phyloP scores from a whole-genome alignment of 768 basidiomycete genomes.

The Agaricus sinodeliciosus region DNA sequence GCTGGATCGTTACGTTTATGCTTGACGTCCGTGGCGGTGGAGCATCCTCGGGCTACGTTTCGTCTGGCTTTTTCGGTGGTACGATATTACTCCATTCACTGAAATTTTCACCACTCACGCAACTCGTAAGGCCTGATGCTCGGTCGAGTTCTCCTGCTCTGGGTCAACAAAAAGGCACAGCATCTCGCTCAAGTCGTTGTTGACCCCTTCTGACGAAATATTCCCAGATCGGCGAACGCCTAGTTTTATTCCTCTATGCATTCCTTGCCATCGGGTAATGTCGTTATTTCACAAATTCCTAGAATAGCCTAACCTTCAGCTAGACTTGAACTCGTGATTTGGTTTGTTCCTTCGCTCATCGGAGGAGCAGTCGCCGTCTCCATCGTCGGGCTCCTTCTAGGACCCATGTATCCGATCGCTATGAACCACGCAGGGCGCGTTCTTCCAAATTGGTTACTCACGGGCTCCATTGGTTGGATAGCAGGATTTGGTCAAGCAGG shows the following conservation, averaged over 20 bases:
- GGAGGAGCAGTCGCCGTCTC: slow-evolving; percentile 60
- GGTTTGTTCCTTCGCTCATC: slow-evolving; percentile 62
- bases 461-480: slow-evolving; percentile 61
- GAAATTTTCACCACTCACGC: not conserved
- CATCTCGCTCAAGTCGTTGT: not conserved
- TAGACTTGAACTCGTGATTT: slow-evolving; percentile 60
- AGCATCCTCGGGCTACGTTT: slow-evolving; percentile 42
- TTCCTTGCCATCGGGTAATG: slow-evolving; percentile 41
- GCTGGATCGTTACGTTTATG: slow-evolving; percentile 67
- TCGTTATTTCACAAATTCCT: not conserved
- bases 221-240: slow-evolving; percentile 45
- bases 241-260: slow-evolving; percentile 47
- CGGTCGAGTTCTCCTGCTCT: slow-evolving; percentile 51
- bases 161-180: slow-evolving; percentile 46
- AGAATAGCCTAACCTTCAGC: not conserved
- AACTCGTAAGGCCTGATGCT: slow-evolving; percentile 39
- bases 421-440: slow-evolving; percentile 67
- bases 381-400: slow-evolving; percentile 59
- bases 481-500: slow-evolving; percentile 67
- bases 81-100: not conserved
- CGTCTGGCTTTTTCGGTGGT: slow-evolving; percentile 49
- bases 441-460: slow-evolving; percentile 65
- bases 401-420: slow-evolving; percentile 68
- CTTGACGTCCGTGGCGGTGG: slow-evolving; percentile 29
- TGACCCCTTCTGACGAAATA: not conserved